A percentile compares a stretch with the other conserved stretches of the same genome.
These are phyloP conservation scores for Chlorencoelia australis DNA, from an alignment of 2,329 filamentous ascomycete species.

Conservation along the genomic window DNA sequence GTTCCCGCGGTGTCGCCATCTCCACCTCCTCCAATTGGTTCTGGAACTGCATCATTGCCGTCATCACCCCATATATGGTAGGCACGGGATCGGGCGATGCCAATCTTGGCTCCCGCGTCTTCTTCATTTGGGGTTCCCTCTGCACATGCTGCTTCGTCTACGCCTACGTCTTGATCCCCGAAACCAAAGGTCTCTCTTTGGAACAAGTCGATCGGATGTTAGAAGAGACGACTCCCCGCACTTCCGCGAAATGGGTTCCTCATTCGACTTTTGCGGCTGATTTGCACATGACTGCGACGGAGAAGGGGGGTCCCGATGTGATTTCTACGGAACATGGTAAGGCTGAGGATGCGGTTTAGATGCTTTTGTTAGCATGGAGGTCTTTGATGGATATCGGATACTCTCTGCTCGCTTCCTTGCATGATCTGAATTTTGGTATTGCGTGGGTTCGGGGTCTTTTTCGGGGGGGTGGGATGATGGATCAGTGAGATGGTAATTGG, in stretches of 20 bases:
- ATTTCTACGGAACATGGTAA: too few relatives aligned
- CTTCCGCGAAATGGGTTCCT: conserved; percentile 22
- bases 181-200: conserved; percentile 64
- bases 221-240: conserved; percentile 36
- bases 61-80: conserved; percentile 67
- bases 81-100: conserved; percentile 41
- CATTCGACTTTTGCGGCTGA: conserved; percentile 20
- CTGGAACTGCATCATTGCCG: conserved; percentile 64
- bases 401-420: too few relatives aligned
- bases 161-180: conserved; percentile 52
- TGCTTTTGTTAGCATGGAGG: too few relatives aligned
- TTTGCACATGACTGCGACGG: conserved; percentile 12
- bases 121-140: conserved; percentile 53
- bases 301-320: too few relatives aligned
- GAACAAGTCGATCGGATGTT: conserved; percentile 63
- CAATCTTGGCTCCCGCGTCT: conserved; percentile 22
- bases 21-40: conserved; percentile 89
- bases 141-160: conserved; percentile 46
- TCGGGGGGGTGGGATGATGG: too few relatives aligned
- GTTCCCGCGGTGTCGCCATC: conserved; percentile 73
- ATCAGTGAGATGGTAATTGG: too few relatives aligned
- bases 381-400: too few relatives aligned
- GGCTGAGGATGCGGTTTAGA: too few relatives aligned
- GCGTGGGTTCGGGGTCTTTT: too few relatives aligned
- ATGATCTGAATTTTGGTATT: too few relatives aligned